phyloP scores from a whole-genome alignment of 1,139 yeast genomes.

The Yamadazyma membranifaciens region DNA sequence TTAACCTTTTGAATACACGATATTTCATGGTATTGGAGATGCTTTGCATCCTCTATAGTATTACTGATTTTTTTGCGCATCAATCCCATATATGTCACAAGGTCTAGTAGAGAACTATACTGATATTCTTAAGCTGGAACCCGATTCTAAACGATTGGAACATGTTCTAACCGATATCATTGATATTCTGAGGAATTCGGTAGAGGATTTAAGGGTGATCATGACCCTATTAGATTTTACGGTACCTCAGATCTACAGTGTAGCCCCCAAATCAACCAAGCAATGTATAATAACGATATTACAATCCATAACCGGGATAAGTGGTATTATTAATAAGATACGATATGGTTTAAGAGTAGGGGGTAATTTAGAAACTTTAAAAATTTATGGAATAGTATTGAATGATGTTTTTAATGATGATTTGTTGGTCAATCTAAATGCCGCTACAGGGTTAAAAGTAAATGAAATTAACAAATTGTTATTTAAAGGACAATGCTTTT shows the following conservation, averaged over 20 bases:
- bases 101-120: not conserved
- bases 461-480: constrained; percentile 38
- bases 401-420: constrained; percentile 19
- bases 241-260: constrained; percentile 9
- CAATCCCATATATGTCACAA: not conserved
- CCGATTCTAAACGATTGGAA: constrained; percentile 11
- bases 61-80: constrained; percentile 2
- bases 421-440: constrained; percentile 16
- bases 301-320: constrained; percentile 10
- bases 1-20: not conserved
- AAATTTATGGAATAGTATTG: constrained; percentile 14
- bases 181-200: too few species aligned
- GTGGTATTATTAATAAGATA: constrained; percentile 10
- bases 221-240: constrained; percentile 24
- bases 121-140: constrained; percentile 20
- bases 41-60: not conserved
- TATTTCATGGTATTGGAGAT: not conserved
- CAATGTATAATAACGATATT: constrained; percentile 5
- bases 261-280: not conserved
- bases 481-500: constrained; percentile 32
- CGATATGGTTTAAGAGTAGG: not conserved
- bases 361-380: constrained; percentile 1
- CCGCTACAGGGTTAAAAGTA: constrained; percentile 14
- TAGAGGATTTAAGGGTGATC: constrained; percentile 14
- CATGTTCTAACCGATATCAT: not conserved